Base-by-base conservation (phyloP, 1,284 basidiomycete genomes). In the Spongiforma sp. region DNA sequence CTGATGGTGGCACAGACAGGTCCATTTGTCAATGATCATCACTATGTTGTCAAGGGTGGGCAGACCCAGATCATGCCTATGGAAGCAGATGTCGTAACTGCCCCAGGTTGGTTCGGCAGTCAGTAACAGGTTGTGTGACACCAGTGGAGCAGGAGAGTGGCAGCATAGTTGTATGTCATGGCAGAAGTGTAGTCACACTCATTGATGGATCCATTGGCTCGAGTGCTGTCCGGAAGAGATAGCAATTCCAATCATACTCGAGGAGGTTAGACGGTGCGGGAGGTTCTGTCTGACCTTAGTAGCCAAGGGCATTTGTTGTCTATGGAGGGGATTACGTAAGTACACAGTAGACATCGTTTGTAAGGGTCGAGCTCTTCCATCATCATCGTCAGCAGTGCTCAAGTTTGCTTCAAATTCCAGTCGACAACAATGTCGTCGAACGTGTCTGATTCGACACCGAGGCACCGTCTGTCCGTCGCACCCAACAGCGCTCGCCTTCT, bases 41-140 rank as follows among this genome's bases (percentile, higher is more conserved):
- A 85, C 81, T 60, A 98, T 90, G 67, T 94, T 90, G 1, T 79
- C 69, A 1, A 98, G 85, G 62, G 89, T 86, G 0, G 96, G 91
- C 28, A 98, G 85, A 2, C 95, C 96, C n/a, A 97, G 81, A 75
- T 97, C 93, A 76, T 98, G 96, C 57, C 90, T 81, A 75, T 95
- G 91, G 79, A 96, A 98, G 74, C 94, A 88, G 63, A 99, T 96
- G 75, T 95, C 94, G 78, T 95, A 98, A 26, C 84, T 84, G 12
- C 96, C 96, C 61, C 93, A 84, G 1, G 95, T 86, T 0, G 95
- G 91, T 66, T 92, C 83, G 0, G 84, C 81, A 3, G 82, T 84
- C 65, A 97, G 85, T 54, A 98, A 79, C 0, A 87, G 87, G 68
- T 93, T 89, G 1, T 81, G 75, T 0, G 83, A 71, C 3, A 71